Base-by-base conservation (phyloP, 441 rosid genomes). In the Eutrema salsugineum region DNA sequence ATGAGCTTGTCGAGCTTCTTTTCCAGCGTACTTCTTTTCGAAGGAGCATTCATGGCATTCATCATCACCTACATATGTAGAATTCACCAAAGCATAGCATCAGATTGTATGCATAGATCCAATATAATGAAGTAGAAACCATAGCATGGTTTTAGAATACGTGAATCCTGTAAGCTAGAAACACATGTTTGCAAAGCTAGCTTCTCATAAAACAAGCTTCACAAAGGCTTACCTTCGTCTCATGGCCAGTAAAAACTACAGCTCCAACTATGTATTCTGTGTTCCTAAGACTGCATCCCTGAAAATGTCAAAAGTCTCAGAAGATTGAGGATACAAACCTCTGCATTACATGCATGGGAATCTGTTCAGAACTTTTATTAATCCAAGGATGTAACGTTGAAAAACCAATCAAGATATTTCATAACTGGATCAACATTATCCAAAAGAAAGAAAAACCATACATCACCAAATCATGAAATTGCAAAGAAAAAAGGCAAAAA, bases 211-310 rank as follows among this genome's bases (percentile, higher is more conserved):
- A 63, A 57, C 9, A 69, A 58, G 68, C 64, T 64, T 64, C 71
- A 66, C 17, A 27, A 75, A 84, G 33, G 72, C 86, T 50, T 75
- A 96, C 99, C 99, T 96, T 96, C 38, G 99, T 93, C 84, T 96
- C 99, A 51, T 85, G 98, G 74, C 99, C 99, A 8, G 98, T 85
- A 84, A 94, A 96, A 54, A 94, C 83, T 69, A 89, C 97, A 68
- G 89, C 84, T 65, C 91, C 99, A 79, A 91, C 96, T 65, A 94
- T 82, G 86, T 81, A 85, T 79, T 84, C 89, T 0, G 98, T 93
- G 83, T 96, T 96, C 84, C 98, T 90, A 72, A 96, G 96, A 88
- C 98, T 91, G 88, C 99, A 96, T 56, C 99, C 99, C 99, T 96
- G 91, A 61, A 61, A 68, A 42, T 44, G 42, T 24, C 42, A 68